Evolutionary conservation across 1,139 yeast species (phyloP).

Genomic region (Casaregolazyma lundiana): DNA sequence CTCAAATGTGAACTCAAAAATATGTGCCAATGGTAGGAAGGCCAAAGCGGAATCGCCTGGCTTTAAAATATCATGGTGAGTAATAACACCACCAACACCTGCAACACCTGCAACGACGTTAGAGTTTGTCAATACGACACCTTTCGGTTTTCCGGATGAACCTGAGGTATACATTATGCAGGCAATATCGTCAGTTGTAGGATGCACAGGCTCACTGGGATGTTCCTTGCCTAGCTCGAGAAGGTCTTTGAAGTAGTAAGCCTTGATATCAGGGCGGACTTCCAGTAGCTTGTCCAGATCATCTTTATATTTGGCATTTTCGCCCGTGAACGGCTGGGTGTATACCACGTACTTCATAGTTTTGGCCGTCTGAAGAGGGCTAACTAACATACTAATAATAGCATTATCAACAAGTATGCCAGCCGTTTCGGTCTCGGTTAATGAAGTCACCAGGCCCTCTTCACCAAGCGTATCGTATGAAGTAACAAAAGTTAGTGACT

Average conservation of each 20-base stretch:
- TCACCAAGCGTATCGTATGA: slow-evolving; percentile 97
- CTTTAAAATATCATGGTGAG: slow-evolving; percentile 44
- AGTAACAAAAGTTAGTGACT: slow-evolving; percentile 82
- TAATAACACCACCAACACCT: slow-evolving; percentile 69
- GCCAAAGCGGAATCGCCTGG: slow-evolving; percentile 70
- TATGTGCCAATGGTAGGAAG: slow-evolving; percentile 93
- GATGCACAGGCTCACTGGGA: slow-evolving; percentile 42
- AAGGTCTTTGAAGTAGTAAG: slow-evolving; percentile 63
- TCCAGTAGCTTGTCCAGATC: slow-evolving; percentile 57
- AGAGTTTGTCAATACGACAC: slow-evolving; percentile 78
- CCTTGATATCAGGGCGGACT: slow-evolving; percentile 70
- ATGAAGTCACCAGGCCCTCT: slow-evolving; percentile 81
- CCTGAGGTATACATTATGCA: slow-evolving; percentile 99
- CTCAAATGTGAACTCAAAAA: slow-evolving; percentile 89
- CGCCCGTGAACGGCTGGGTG: slow-evolving; percentile 58
- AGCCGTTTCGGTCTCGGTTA: slow-evolving; percentile 70
- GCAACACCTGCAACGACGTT: slow-evolving; percentile 80
- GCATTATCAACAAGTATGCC: slow-evolving; percentile 82
- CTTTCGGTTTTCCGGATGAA: slow-evolving; percentile 96
- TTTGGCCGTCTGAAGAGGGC: slow-evolving; percentile 65
- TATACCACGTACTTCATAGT: slow-evolving; percentile 66
- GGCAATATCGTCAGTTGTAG: slow-evolving; percentile 70
- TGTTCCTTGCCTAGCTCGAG: slow-evolving; percentile 55
- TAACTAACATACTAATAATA: slow-evolving; percentile 58
- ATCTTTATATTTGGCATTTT: slow-evolving; percentile 60